These are phyloP conservation scores for Gloeopeniophorella convolvens DNA, from an alignment of 768 basidiomycete species.

Conservation along the genomic window DNA sequence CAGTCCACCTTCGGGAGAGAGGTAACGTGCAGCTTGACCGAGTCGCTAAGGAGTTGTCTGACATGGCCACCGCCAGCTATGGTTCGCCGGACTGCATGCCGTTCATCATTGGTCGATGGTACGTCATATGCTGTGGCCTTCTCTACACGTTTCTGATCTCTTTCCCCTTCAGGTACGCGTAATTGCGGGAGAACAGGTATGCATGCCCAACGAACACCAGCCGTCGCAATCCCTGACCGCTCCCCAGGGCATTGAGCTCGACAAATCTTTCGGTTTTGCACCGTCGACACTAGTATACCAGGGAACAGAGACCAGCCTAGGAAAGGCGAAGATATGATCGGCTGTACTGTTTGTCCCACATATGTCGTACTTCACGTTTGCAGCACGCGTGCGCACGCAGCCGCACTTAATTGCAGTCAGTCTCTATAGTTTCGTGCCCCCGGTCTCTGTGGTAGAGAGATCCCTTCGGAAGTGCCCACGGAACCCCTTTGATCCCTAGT, in stretches of 20 bases:
- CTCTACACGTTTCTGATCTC: constrained; percentile 9
- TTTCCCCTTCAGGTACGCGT: constrained; percentile 57
- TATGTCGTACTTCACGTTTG: background rate
- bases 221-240: background rate
- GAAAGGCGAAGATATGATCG: constrained; percentile 54
- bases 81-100: constrained; percentile 82
- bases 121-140: constrained; percentile 22
- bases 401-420: too few species aligned
- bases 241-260: constrained; percentile 54
- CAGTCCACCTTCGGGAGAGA: constrained; percentile 80
- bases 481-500: too few species aligned
- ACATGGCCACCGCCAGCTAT: constrained; percentile 42
- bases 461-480: too few species aligned
- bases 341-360: background rate
- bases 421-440: too few species aligned
- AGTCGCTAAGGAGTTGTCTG: background rate
- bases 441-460: too few species aligned
- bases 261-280: constrained; percentile 79
- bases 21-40: constrained; percentile 31
- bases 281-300: constrained; percentile 78
- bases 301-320: constrained; percentile 57
- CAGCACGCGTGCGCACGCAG: too few species aligned
- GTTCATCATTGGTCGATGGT: constrained; percentile 93
- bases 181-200: constrained; percentile 74
- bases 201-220: background rate